phyloP scores from a whole-genome alignment of 352 stramenopile species.

The Phytophthora lateralis region DNA sequence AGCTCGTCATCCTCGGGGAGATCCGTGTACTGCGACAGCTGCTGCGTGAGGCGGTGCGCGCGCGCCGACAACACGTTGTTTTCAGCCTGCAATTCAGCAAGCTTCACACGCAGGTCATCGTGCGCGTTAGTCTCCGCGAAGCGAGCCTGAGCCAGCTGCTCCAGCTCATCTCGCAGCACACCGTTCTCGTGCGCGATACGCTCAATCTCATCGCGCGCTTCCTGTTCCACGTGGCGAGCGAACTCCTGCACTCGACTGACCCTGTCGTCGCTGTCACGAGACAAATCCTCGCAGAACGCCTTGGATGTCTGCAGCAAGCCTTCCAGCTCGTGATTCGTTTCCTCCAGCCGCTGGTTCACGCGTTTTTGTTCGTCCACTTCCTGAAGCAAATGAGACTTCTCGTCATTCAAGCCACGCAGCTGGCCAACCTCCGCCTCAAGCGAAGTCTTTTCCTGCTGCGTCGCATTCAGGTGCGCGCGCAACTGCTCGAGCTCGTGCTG shows the following conservation, averaged over 20 bases:
- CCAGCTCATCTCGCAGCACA: slow-evolving; percentile 66
- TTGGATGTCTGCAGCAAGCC: slow-evolving; percentile 61
- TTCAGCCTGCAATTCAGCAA: slow-evolving; percentile 81
- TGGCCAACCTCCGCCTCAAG: slow-evolving; percentile 44
- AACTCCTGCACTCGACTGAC: slow-evolving; percentile 61
- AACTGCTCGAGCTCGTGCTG: slow-evolving; percentile 39
- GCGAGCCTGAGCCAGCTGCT: slow-evolving; percentile 60
- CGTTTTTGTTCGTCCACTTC: slow-evolving; percentile 57
- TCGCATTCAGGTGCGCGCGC: slow-evolving; percentile 40
- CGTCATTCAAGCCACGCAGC: slow-evolving; percentile 43
- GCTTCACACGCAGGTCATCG: slow-evolving; percentile 71
- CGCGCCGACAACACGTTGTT: slow-evolving; percentile 86
- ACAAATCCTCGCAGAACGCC: slow-evolving; percentile 65
- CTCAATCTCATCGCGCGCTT: slow-evolving; percentile 66
- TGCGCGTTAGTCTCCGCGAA: slow-evolving; percentile 70
- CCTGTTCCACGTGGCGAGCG: slow-evolving; percentile 64
- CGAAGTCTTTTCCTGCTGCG: slow-evolving; percentile 47
- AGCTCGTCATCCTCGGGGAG: slow-evolving; percentile 73
- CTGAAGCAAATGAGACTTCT: slow-evolving; percentile 49
- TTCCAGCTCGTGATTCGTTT: slow-evolving; percentile 64
- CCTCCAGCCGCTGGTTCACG: slow-evolving; percentile 46
- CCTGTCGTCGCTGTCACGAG: slow-evolving; percentile 69
- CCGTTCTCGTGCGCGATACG: slow-evolving; percentile 65
- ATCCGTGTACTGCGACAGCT: slow-evolving; percentile 86
- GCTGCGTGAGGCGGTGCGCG: slow-evolving; percentile 76